phyloP scores from a whole-genome alignment of 1,284 basidiomycete species.

The Tilletiopsis washingtonensis region DNA sequence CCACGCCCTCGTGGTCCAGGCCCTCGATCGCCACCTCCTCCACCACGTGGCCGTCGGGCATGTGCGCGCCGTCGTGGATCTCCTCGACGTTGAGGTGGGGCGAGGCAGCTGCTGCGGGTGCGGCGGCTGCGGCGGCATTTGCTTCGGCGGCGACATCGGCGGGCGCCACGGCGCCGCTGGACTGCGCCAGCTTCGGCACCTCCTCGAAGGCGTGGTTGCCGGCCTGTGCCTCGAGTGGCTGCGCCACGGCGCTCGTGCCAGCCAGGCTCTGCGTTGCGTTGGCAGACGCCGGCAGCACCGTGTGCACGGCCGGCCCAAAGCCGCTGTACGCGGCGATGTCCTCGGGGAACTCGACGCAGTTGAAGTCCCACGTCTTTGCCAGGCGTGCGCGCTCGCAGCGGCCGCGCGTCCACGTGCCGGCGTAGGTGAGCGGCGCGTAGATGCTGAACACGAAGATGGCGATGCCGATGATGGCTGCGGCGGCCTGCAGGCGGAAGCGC shows the following conservation, averaged over 20 bases:
- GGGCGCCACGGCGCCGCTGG: neutral
- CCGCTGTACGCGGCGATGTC: constrained; percentile 17
- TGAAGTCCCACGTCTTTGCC: constrained; percentile 92
- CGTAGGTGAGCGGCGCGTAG: constrained; percentile 79
- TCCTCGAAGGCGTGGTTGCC: constrained; percentile 13
- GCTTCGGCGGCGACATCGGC: neutral
- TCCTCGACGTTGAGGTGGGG: no score
- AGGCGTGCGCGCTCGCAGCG: constrained; percentile 72
- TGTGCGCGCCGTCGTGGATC: neutral
- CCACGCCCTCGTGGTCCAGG: constrained; percentile 29
- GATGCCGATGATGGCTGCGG: constrained; percentile 62
- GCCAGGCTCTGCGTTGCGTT: neutral
- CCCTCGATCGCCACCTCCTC: constrained; percentile 8
- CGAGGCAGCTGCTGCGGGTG: neutral
- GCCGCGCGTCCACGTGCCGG: constrained; percentile 71
- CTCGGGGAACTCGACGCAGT: constrained; percentile 57
- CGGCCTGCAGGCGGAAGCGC: constrained; percentile 68
- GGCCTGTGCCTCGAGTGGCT: neutral
- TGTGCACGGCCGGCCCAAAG: constrained; percentile 22
- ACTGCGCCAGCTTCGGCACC: constrained; percentile 4
- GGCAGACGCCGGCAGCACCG: neutral
- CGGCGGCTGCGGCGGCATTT: no score
- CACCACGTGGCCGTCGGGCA: no score
- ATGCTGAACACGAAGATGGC: constrained; percentile 71
- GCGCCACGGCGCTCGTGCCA: neutral